Evolutionary conservation across 163 green algal species (phyloP), one percentile per base, ranked within the genome.

Genomic region (Chlamydomonas reinhardtii): DNA sequence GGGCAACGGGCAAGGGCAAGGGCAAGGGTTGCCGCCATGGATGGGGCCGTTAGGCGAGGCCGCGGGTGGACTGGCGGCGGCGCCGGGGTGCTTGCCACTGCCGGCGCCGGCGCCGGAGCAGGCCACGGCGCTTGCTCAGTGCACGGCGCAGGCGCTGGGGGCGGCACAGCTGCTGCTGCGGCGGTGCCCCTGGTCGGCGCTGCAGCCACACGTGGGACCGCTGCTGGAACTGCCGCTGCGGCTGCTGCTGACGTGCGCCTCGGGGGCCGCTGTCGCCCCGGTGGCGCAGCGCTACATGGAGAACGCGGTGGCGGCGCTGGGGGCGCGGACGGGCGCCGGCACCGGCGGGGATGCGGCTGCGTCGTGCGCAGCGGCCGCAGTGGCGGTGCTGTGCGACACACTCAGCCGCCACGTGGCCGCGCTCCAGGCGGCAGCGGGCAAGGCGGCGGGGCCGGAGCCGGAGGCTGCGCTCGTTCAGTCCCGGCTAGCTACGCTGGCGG

Each of bases 101-200:
- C 48, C 77, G 32, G 39, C 65, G 43, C 14, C 71, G 64, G 39
- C 43, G 29, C 2, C 22, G 11, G 68, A 85, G 79, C 8, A 48
- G 8, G 54, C 79, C 22, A 9, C 32, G 11, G 48, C 22, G 80
- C 56, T 86, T 27, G 61, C 35, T 14, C 80, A 79, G 56, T 73
- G 70, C 37, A 19, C 69, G 3, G 84, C 82, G 32, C 74, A 88
- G 59, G 32, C 85, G 24, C 52, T 92, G 61, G 86, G 82, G 54
- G 82, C 83, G 12, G 77, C 86, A 16, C 77, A 90, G 82, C 35
- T 72, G 73, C 72, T 91, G 39, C n/a, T 91, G 73, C 89, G 78
- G 25, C 79, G 80, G 70, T 86, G 70, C 14, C 79, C 82, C 32
- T 74, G 65, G 66, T 27, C 43, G 22, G 61, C 74, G 4, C 31